Evolutionary conservation across 176 grass and related monocot species (phyloP).

Genomic region (Musa itinerans): DNA sequence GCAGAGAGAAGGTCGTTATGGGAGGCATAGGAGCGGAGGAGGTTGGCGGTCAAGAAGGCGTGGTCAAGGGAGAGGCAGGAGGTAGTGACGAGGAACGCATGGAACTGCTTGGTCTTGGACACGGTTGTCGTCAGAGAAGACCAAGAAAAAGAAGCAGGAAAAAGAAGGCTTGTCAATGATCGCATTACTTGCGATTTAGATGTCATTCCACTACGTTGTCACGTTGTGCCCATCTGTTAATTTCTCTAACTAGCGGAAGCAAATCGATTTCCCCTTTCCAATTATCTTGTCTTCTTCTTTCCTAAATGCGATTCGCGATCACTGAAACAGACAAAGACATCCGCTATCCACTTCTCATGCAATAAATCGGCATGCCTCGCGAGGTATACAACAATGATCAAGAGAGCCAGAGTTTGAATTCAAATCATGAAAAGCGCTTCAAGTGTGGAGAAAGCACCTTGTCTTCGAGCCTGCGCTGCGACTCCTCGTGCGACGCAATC

Average conservation of each 20-base stretch:
- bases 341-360: too few relatives aligned
- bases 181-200: background rate
- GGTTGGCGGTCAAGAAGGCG: background rate
- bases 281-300: too few relatives aligned
- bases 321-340: too few relatives aligned
- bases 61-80: background rate
- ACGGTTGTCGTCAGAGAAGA: slow-evolving; percentile 12
- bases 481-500: slow-evolving; percentile 24
- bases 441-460: slow-evolving; percentile 15
- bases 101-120: slow-evolving; percentile 39
- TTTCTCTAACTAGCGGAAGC: background rate
- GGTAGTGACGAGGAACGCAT: slow-evolving; percentile 26
- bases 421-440: background rate
- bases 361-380: too few relatives aligned
- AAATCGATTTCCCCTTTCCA: background rate
- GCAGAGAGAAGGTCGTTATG: slow-evolving; percentile 32
- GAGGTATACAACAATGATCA: too few relatives aligned
- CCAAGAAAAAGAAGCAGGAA: background rate
- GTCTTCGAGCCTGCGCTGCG: slow-evolving; percentile 25
- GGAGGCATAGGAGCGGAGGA: slow-evolving; percentile 43
- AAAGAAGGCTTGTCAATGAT: background rate
- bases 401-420: background rate
- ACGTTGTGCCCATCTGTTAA: background rate
- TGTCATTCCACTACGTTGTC: background rate
- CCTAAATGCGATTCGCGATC: too few relatives aligned